Conservation (phyloP, 257 asterid genomes). For the Parsonsia alboflavescens region DNA sequence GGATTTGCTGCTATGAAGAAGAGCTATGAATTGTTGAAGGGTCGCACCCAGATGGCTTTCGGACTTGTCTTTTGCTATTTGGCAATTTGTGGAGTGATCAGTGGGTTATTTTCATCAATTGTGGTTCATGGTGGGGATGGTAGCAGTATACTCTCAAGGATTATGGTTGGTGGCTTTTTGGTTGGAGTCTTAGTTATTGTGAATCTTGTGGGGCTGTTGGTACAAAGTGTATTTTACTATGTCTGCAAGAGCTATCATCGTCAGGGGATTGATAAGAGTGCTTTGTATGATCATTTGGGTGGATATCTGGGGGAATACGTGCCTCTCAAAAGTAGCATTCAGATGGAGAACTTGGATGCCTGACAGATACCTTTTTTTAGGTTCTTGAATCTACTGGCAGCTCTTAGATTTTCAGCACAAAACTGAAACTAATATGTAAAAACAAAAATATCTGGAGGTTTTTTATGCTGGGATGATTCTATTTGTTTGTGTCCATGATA, state of each 20-base stretch:
- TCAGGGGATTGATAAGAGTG: conserved; percentile 83
- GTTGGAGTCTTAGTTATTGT: conserved; percentile 86
- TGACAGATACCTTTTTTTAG: conserved; percentile 22
- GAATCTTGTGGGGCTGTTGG: conserved; percentile 74
- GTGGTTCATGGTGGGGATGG: conserved; percentile 83
- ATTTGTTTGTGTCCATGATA: background rate
- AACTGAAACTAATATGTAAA: conserved; percentile 11
- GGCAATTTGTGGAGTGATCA: conserved; percentile 61
- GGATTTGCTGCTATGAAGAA: conserved; percentile 71
- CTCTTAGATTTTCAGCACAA: conserved; percentile 5
- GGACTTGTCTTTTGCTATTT: conserved; percentile 60
- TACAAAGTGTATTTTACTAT: conserved; percentile 93
- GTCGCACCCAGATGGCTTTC: conserved; percentile 52
- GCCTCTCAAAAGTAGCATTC: conserved; percentile 93
- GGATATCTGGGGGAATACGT: conserved; percentile 96
- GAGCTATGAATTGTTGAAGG: conserved; percentile 68
- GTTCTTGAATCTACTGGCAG: conserved; percentile 11
- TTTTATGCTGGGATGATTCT: background rate
- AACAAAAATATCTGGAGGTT: background rate
- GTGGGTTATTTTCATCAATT: conserved; percentile 49
- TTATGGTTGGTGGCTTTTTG: conserved; percentile 76
- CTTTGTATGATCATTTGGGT: conserved; percentile 85
- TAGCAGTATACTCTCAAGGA: conserved; percentile 56
- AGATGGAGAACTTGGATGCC: conserved; percentile 83
- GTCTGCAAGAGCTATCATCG: conserved; percentile 94